Evolutionary conservation across 1,139 yeast genomes (phyloP).

Genomic region (Lipomyces yarrowii): DNA sequence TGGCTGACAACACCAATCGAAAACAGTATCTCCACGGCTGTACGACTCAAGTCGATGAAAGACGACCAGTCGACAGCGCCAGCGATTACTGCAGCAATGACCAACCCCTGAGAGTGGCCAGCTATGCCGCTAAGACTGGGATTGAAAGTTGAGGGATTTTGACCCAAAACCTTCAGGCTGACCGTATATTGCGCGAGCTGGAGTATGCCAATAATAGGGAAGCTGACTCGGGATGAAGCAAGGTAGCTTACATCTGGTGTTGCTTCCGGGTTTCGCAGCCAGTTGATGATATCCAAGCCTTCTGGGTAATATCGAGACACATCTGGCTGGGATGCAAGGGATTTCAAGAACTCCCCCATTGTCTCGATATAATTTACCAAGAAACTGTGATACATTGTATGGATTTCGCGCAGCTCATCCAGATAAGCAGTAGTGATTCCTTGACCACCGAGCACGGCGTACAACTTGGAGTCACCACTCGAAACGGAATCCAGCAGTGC

Average conservation of each 20-base stretch:
- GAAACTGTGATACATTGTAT: slow-evolving; percentile 74
- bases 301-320: slow-evolving; percentile 90
- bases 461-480: slow-evolving; percentile 58
- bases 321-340: slow-evolving; percentile 71
- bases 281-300: slow-evolving; percentile 82
- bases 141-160: slow-evolving; percentile 87
- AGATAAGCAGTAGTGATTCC: slow-evolving; percentile 98
- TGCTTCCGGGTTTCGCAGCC: slow-evolving; percentile 83
- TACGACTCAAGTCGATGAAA: slow-evolving; percentile 68
- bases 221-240: slow-evolving; percentile 88
- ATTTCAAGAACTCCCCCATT: slow-evolving; percentile 67
- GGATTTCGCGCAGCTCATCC: slow-evolving; percentile 89
- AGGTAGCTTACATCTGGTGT: slow-evolving; percentile 91
- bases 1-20: slow-evolving; percentile 93
- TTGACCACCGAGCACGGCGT: slow-evolving; percentile 97
- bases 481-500: slow-evolving; percentile 63
- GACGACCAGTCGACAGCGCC: slow-evolving; percentile 85
- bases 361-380: slow-evolving; percentile 69
- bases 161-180: slow-evolving; percentile 81
- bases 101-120: slow-evolving; percentile 97
- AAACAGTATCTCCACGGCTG: slow-evolving; percentile 83
- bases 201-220: slow-evolving; percentile 93
- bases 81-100: slow-evolving; percentile 90
- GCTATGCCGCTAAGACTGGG: slow-evolving; percentile 58
- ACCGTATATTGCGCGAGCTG: slow-evolving; percentile 92